A percentile compares a stretch with the other conserved stretches of the same genome.
Conservation (phyloP, 768 basidiomycete genomes). For the Floccularia luteovirens region DNA sequence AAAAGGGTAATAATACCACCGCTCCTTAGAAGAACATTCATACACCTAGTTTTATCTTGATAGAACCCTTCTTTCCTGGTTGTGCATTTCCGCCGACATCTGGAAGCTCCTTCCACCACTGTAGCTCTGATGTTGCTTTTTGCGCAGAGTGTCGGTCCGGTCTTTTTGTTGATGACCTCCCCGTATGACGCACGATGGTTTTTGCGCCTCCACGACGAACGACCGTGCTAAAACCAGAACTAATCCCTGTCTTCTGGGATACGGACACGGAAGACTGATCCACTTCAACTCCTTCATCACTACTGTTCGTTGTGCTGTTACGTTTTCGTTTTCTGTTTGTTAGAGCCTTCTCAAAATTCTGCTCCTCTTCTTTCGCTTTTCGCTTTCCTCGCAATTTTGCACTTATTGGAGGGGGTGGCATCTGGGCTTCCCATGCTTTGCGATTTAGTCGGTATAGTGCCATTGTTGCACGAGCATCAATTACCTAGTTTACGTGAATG, state of each 20-base stretch:
- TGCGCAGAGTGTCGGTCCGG: not conserved
- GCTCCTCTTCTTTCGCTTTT: conserved; percentile 8
- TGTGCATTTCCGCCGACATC: not conserved
- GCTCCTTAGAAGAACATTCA: too few species aligned
- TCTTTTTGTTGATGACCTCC: not conserved
- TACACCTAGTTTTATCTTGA: too few species aligned
- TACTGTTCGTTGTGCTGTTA: conserved; percentile 4
- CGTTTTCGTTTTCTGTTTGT: conserved; percentile 10
- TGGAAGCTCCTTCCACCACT: conserved; percentile 1
- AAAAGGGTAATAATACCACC: too few species aligned
- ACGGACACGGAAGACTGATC: conserved; percentile 31
- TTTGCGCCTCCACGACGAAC: conserved; percentile 15
- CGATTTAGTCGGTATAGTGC: conserved; percentile 82
- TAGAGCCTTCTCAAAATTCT: conserved; percentile 5
- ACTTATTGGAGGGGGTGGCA: conserved; percentile 2
- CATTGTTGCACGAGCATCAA: conserved; percentile 93
- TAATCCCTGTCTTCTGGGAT: too few species aligned
- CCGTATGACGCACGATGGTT: not conserved
- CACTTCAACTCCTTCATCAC: conserved; percentile 1
- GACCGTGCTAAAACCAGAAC: conserved; percentile 52
- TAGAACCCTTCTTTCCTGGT: too few species aligned
- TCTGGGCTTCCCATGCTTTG: conserved; percentile 74
- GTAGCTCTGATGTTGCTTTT: not conserved
- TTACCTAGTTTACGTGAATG: conserved; percentile 46
- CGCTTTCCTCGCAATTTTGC: conserved; percentile 10